phyloP scores from a whole-genome alignment of 345 rosid species.

The Boechera retrofracta region DNA sequence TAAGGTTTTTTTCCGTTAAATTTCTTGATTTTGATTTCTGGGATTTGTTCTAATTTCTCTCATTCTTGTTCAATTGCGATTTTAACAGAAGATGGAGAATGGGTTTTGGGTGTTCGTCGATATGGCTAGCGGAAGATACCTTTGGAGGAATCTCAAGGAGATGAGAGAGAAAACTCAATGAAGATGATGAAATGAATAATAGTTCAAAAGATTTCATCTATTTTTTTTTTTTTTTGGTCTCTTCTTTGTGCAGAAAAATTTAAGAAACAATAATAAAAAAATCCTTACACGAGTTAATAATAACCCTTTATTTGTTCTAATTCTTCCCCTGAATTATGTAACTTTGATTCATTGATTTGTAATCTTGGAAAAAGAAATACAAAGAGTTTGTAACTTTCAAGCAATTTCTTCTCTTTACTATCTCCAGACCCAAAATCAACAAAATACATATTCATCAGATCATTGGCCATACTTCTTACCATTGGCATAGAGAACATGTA shows the following conservation, averaged over 20 bases:
- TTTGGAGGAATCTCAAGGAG: slow-evolving; percentile 76
- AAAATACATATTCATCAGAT: not conserved
- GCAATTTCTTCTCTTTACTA: slow-evolving; percentile 13
- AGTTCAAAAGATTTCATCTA: not conserved
- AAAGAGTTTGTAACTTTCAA: not conserved
- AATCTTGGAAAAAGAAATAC: not conserved
- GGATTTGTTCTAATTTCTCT: not conserved
- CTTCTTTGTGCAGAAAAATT: slow-evolving; percentile 34
- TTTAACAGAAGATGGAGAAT: slow-evolving; percentile 57
- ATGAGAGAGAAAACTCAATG: slow-evolving; percentile 49
- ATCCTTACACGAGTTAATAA: slow-evolving; percentile 22
- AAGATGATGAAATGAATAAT: slow-evolving; percentile 1
- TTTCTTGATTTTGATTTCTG: slow-evolving; percentile 14
- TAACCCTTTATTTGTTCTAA: slow-evolving; percentile 2
- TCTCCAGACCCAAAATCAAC: not conserved
- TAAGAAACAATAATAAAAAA: not conserved
- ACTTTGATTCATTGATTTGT: slow-evolving; percentile 34
- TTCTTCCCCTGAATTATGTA: slow-evolving; percentile 19
- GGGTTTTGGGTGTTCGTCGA: slow-evolving; percentile 89
- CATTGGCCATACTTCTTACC: not conserved
- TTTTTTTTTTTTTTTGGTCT: not conserved
- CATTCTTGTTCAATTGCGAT: slow-evolving; percentile 20
- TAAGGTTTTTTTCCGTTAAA: slow-evolving; percentile 28
- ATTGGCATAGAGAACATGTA: not conserved
- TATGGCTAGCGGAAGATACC: slow-evolving; percentile 88